These are phyloP conservation scores for Chlorella sorokiniana DNA, from an alignment of 139 green algal genomes.

Conservation along the genomic window DNA sequence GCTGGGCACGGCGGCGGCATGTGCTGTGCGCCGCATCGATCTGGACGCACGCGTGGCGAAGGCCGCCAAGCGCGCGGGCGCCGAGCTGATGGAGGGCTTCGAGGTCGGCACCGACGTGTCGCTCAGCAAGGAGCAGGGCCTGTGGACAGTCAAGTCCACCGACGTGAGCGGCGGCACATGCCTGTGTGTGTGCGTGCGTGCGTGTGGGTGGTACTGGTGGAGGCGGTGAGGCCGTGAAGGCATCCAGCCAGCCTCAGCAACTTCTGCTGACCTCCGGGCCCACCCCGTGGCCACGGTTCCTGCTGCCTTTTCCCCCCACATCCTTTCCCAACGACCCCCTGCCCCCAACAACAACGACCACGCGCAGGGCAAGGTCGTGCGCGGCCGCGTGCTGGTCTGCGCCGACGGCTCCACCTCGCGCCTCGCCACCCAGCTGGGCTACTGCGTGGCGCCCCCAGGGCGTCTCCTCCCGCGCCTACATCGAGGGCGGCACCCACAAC, in stretches of 20 bases:
- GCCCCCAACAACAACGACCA: too few relatives aligned
- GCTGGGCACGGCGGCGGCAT: conserved; percentile 78
- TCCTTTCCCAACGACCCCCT: too few relatives aligned
- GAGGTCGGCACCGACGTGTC: conserved; percentile 68
- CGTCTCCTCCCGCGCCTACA: conserved; percentile 84
- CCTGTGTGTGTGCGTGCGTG: background rate
- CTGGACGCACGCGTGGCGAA: conserved; percentile 71
- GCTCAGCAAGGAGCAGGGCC: conserved; percentile 63
- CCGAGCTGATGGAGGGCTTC: conserved; percentile 83
- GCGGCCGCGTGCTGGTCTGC: conserved; percentile 77
- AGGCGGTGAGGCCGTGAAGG: background rate
- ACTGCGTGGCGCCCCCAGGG: conserved; percentile 84
- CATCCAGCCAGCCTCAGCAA: too few relatives aligned
- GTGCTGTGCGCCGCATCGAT: conserved; percentile 86
- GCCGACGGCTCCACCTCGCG: conserved; percentile 87
- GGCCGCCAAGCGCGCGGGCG: conserved; percentile 63
- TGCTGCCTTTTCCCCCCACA: too few relatives aligned
- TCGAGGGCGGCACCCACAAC: conserved; percentile 89
- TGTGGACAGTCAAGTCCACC: conserved; percentile 83
- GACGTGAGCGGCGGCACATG: background rate
- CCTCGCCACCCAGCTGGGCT: conserved; percentile 87
- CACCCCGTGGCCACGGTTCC: background rate
- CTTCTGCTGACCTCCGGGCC: background rate
- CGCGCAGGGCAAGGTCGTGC: conserved; percentile 57
- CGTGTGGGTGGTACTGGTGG: background rate